These are phyloP conservation scores for Neonectria faginata DNA, from an alignment of 2,329 filamentous ascomycete species.

Conservation along the genomic window DNA sequence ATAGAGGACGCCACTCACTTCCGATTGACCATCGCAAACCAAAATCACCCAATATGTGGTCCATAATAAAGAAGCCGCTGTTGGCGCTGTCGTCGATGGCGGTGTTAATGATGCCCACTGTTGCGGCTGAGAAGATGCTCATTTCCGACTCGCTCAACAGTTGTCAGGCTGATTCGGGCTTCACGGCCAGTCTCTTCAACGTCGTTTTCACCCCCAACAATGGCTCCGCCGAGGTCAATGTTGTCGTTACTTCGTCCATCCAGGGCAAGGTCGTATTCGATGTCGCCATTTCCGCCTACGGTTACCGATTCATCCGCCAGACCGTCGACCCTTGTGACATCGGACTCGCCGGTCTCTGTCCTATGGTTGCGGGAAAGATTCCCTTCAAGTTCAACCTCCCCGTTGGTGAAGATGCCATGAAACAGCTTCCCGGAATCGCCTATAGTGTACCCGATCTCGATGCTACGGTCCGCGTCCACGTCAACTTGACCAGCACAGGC, in stretches of 20 bases:
- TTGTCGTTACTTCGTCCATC: slow-evolving; percentile 85
- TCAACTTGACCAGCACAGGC: slow-evolving; percentile 74
- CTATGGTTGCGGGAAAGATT: slow-evolving; percentile 88
- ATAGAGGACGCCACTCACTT: slow-evolving; percentile 12
- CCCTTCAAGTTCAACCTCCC: slow-evolving; percentile 77
- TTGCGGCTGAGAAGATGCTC: slow-evolving; percentile 73
- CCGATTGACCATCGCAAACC: slow-evolving; percentile 17
- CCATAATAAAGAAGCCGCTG: slow-evolving; percentile 58
- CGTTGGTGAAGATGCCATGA: slow-evolving; percentile 67
- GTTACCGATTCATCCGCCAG: slow-evolving; percentile 76
- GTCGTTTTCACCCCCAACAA: slow-evolving; percentile 84
- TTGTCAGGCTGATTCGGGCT: slow-evolving; percentile 86
- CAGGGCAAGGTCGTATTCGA: slow-evolving; percentile 85
- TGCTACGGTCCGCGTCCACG: slow-evolving; percentile 82
- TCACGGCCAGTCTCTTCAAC: slow-evolving; percentile 90
- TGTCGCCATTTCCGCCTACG: slow-evolving; percentile 83
- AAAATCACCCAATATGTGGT: slow-evolving; percentile 57
- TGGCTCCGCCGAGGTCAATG: slow-evolving; percentile 76
- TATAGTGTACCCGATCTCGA: slow-evolving; percentile 94
- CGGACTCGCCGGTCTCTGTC: slow-evolving; percentile 81
- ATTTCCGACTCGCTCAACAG: slow-evolving; percentile 85
- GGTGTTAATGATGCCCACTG: slow-evolving; percentile 56
- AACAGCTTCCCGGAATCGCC: slow-evolving; percentile 81
- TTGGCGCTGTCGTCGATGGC: slow-evolving; percentile 60
- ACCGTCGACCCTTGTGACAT: slow-evolving; percentile 81